phyloP scores from a whole-genome alignment of 2,329 filamentous ascomycete genomes.

The Exserohilum turcica region DNA sequence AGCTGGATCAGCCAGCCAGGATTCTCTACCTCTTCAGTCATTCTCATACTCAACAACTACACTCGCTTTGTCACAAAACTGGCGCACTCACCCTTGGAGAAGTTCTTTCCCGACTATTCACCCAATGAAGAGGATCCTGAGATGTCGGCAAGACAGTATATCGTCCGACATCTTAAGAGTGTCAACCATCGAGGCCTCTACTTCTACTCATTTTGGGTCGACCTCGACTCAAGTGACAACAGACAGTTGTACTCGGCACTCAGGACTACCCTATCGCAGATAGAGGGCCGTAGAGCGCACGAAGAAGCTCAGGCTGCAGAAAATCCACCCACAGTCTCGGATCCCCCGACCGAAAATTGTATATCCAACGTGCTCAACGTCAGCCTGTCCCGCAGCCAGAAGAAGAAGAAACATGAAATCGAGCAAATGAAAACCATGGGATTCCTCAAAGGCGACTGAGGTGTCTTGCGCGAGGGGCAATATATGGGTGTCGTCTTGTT shows the following conservation, averaged over 20 bases:
- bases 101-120: conserved; percentile 39
- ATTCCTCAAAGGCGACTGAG: background rate
- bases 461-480: background rate
- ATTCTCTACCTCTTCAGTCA: conserved; percentile 36
- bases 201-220: conserved; percentile 47
- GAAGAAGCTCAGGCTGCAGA: background rate
- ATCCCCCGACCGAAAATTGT: background rate
- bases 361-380: background rate
- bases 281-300: conserved; percentile 27
- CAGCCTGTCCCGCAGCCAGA: background rate
- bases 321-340: background rate
- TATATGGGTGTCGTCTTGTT: background rate
- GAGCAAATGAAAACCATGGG: background rate
- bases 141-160: conserved; percentile 38
- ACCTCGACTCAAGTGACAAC: conserved; percentile 45
- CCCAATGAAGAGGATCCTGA: conserved; percentile 28
- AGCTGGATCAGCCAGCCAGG: conserved; percentile 37
- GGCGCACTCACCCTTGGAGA: conserved; percentile 33
- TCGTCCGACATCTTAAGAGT: conserved; percentile 39
- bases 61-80: conserved; percentile 42
- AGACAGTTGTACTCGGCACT: conserved; percentile 42
- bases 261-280: conserved; percentile 42
- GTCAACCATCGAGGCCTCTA: conserved; percentile 37
- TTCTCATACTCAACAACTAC: conserved; percentile 46
- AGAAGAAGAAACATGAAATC: conserved; percentile 1